Percentiles rank a stretch among this genome's conserved stretches.
phyloP scores from a whole-genome alignment of 108 stramenopile genomes.

The Cyclotella distinguenda region DNA sequence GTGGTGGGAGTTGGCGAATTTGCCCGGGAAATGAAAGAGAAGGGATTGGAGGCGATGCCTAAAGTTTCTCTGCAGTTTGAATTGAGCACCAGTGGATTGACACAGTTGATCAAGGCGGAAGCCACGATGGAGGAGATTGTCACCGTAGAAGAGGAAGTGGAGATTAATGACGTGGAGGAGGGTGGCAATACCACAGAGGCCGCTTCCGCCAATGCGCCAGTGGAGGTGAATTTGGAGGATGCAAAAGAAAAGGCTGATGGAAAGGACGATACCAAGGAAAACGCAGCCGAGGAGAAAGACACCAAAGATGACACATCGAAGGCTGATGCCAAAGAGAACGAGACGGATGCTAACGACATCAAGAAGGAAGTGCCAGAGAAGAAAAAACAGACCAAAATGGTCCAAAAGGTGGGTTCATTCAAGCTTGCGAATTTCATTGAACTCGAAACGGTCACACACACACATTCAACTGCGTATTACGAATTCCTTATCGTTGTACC shows the following conservation, averaged over 20 bases:
- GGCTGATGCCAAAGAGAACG: conserved; percentile 22
- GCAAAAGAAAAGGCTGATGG: conserved; percentile 80
- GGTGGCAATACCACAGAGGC: conserved; percentile 9
- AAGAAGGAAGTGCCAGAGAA: conserved; percentile 43
- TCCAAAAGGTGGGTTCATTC: conserved; percentile 61
- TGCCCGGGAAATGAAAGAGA: conserved; percentile 91
- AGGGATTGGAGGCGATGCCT: conserved; percentile 81
- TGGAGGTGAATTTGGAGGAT: conserved; percentile 51
- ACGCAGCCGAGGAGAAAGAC: conserved; percentile 30
- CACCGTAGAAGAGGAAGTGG: conserved; percentile 82
- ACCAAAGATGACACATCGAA: conserved; percentile 37
- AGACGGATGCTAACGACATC: conserved; percentile 22
- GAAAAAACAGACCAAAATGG: conserved; percentile 78
- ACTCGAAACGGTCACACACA: too few species aligned
- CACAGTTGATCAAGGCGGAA: conserved; percentile 89
- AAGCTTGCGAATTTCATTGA: too few species aligned
- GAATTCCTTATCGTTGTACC: background rate
- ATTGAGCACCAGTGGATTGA: conserved; percentile 85
- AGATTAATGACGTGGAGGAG: conserved; percentile 77
- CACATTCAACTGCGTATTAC: too few species aligned
- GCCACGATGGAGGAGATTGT: conserved; percentile 90
- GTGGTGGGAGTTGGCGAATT: conserved; percentile 90
- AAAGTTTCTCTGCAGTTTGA: conserved; percentile 97
- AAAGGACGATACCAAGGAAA: conserved; percentile 31
- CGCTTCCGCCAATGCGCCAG: conserved; percentile 12